Conservation (phyloP, 2,329 filamentous ascomycete species). For the Monosporascus ibericus region DNA sequence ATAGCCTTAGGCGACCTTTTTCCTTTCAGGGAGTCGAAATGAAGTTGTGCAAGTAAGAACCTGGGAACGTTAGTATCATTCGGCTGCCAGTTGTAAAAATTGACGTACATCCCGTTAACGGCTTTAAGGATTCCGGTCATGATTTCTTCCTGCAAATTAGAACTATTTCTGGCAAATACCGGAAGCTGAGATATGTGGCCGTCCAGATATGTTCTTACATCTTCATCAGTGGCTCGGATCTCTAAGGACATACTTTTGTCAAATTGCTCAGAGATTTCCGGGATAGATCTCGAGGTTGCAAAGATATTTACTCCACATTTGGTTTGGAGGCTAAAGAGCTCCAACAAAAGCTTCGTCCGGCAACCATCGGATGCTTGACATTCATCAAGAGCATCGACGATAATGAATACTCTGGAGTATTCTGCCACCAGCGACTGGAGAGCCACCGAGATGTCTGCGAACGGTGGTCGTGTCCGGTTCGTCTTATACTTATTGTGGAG, state of each 20-base stretch:
- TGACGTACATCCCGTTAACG: constrained; percentile 25
- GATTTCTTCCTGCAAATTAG: constrained; percentile 14
- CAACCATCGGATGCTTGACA: constrained; percentile 4
- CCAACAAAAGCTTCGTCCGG: constrained; percentile 5
- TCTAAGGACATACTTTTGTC: constrained; percentile 10
- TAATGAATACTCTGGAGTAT: constrained; percentile 16
- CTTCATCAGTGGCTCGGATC: constrained; percentile 24
- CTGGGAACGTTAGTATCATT: constrained; percentile 14
- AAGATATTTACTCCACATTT: constrained; percentile 6
- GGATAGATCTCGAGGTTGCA: constrained; percentile 11
- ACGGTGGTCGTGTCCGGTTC: constrained; percentile 14
- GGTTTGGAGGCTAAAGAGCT: constrained; percentile 6
- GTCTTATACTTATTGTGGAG: constrained; percentile 19
- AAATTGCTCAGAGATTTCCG: constrained; percentile 8
- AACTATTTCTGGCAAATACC: constrained; percentile 5
- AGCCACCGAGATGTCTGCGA: constrained; percentile 11
- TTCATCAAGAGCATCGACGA: constrained; percentile 16
- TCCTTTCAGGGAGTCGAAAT: constrained; percentile 23
- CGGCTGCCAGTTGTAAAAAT: background rate
- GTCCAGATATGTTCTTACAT: constrained; percentile 24
- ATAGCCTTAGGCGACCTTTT: constrained; percentile 24
- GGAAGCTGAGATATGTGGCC: constrained; percentile 12
- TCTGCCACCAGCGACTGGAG: constrained; percentile 7
- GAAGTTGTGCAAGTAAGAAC: constrained; percentile 32
- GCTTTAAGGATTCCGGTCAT: constrained; percentile 10